Evolutionary conservation across 192 early-diverging fungal genomes (phyloP), one percentile per base, ranked within the genome.

Genomic region (Diversispora eburnea): DNA sequence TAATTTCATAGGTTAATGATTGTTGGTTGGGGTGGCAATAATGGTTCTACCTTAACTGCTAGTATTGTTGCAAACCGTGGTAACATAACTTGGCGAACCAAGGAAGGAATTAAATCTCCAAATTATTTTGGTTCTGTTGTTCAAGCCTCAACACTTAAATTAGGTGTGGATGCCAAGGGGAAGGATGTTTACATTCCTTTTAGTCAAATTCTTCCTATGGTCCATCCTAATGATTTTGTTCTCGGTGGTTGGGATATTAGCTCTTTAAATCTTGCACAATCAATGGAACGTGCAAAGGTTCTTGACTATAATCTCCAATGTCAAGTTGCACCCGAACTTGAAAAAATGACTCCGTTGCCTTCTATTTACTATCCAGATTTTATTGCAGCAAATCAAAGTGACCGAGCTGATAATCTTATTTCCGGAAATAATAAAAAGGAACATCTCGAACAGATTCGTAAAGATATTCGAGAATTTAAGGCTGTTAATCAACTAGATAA

Each of bases 21-120:
- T 81, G 95, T 99, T 77, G 97, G 97, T 43, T 96, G 94, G 94
- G 97, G 95, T 77, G 97, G 97, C 77, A 99, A 99, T 93, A 99
- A 99, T 84, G 97, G 97, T 68, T 93, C 95, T 67, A 99, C 97
- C 68, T 78, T 99, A 72, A 98, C 96, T 54, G 97, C 97, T 7
- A 92, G 94, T 80, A 94, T 98, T 83, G 84, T 96, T 66, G 96
- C 97, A 75, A 97, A 99, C 91, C 91, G 89, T 81, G 78, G 84
- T 74, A 88, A 92, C 67, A 85, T 96, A 70, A 85, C 86, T 69
- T 99, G 95, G 96, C 87, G 86, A 81, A 98, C 96, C 70, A 97
- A 95, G 85, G 88, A 91, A 70, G 97, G 97, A 75, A 81, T 90
- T 56, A 94, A 99, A 84, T 69, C 79, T 41, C 88, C 96, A 81